Evolutionary conservation across 225 moss, liverwort and hornwort species (phyloP), one percentile per base, ranked within the genome.

Genomic region (Ulota crispa): DNA sequence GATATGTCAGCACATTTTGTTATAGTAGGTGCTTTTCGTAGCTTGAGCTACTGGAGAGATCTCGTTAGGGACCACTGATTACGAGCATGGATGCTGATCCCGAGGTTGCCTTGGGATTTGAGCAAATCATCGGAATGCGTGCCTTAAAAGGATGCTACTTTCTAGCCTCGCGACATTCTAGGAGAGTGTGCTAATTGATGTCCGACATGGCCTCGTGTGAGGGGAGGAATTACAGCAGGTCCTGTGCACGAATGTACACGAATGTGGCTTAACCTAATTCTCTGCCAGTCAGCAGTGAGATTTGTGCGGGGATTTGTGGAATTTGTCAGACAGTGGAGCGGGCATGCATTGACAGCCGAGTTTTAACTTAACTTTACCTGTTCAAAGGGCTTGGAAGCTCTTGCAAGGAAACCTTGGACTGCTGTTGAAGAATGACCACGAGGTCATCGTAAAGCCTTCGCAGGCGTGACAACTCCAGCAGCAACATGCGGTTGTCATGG

Each of bases 371-470:
- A 87, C 86, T 87, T 68, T 65, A 89, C 89, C 86, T 87, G 72
- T 78, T 88, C 68, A 85, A 73, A 52, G 89, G 86, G 72, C 80
- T 83, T 13, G 80, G 85, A 42, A 85, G 76, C 72, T 93, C 89
- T 81, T 91, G 88, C 32, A 91, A 85, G 24, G 92, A 87, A 50
- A 90, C 86, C 63, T 93, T 89, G 66, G 90, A 88, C 87, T 92
- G 92, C 59, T 93, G 92, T 67, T 93, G 93, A 1, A 93, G 92
- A 70, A 93, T 90, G 52, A 93, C 83, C 8, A 92, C 89, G 56
- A 92, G 89, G 81, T 94, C 94, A 52, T 94, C 94, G 56, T 94
- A 92, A 26, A 94, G 47, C 20, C 92, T 78, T 7, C 92, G 92
- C 19, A 94, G 72, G 19, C 89, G 92, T 1, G 94, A 93, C 2